Conservation (phyloP, 106 monocot genomes). For the Dendrobium huoshanense region DNA sequence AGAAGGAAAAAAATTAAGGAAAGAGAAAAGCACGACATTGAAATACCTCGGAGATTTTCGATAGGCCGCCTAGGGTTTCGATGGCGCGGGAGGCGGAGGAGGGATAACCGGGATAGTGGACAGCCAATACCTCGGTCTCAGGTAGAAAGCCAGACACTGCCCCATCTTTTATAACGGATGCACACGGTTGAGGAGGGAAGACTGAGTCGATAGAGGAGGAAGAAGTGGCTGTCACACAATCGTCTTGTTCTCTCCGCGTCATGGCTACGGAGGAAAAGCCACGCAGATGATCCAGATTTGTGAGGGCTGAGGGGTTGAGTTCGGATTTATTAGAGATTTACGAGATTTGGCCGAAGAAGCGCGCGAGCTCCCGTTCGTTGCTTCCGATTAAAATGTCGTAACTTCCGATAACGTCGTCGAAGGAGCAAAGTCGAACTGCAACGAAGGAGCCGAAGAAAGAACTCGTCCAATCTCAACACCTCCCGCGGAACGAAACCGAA, state of each 20-base stretch:
- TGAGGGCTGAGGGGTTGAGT: no score
- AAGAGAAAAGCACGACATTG: not conserved
- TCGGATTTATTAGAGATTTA: no score
- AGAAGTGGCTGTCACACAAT: not conserved
- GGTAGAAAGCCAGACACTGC: constrained; percentile 64
- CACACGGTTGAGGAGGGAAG: not conserved
- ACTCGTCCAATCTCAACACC: no score
- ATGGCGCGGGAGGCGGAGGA: constrained; percentile 66
- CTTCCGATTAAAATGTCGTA: no score
- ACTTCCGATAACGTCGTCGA: no score
- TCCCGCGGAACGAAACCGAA: no score
- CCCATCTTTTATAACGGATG: constrained; percentile 44
- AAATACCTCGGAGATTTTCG: constrained; percentile 57
- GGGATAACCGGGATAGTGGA: constrained; percentile 89
- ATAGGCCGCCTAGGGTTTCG: constrained; percentile 69
- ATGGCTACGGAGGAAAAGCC: not conserved
- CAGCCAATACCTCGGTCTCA: constrained; percentile 41
- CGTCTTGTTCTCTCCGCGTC: not conserved
- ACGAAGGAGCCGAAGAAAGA: no score
- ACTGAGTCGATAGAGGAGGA: not conserved
- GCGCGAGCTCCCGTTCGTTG: no score
- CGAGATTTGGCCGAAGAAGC: no score
- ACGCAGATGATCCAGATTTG: no score
- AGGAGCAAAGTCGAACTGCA: no score
- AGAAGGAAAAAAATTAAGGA: not conserved